Conservation (phyloP, 108 stramenopile species). For the Skeletonema potamos region DNA sequence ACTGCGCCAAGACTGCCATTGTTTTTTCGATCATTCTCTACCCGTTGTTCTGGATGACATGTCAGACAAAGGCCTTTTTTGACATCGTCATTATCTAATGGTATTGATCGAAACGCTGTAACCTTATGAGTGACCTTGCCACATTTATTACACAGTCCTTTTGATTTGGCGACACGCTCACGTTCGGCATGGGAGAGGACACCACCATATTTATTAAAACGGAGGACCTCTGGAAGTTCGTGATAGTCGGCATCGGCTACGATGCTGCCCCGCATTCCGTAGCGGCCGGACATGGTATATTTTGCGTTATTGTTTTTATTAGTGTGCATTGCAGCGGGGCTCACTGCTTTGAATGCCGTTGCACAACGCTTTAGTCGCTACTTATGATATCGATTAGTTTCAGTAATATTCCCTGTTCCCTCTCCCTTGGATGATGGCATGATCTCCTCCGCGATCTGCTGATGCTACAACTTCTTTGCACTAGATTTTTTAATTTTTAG, state of each 20-base stretch:
- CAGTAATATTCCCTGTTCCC: no score
- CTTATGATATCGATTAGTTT: no score
- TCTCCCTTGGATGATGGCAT: no score
- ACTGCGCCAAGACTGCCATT: background rate
- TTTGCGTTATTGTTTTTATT: no score
- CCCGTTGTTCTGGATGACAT: conserved; percentile 1
- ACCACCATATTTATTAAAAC: conserved; percentile 22
- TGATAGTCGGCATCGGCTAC: background rate
- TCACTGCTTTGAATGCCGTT: no score
- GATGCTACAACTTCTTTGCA: no score
- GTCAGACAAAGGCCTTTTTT: conserved; percentile 5
- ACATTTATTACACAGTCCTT: conserved; percentile 15
- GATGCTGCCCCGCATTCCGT: background rate
- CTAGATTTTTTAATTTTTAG: no score
- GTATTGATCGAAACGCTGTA: conserved; percentile 10
- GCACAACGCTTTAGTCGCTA: no score
- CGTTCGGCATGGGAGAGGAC: conserved; percentile 15
- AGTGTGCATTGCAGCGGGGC: no score
- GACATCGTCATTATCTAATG: conserved; percentile 6
- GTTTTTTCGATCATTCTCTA: background rate
- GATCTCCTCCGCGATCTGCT: no score
- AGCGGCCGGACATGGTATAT: no score
- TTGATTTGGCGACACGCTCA: conserved; percentile 6
- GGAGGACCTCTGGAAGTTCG: conserved; percentile 27
- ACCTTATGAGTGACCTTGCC: conserved; percentile 17